These are phyloP conservation scores for Graphilbum ipis-grandicollis DNA, from an alignment of 2,329 filamentous ascomycete species.

Conservation along the genomic window DNA sequence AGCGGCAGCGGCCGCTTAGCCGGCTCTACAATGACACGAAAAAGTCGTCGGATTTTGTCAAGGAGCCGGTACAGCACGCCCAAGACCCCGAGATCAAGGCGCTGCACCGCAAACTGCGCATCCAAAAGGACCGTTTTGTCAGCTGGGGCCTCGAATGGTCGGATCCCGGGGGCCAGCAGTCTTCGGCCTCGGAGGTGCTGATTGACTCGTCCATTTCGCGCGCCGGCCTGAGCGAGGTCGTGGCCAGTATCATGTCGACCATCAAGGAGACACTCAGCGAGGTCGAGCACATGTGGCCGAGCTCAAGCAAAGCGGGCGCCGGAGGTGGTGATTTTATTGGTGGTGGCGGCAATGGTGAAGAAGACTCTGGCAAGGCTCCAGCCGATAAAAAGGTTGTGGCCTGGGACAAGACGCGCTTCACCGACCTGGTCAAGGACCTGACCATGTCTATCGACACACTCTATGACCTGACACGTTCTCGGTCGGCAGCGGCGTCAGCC, in stretches of 20 bases:
- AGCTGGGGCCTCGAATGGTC: constrained; percentile 74
- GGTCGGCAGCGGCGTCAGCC: constrained; percentile 22
- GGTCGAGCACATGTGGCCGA: constrained; percentile 54
- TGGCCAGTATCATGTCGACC: constrained; percentile 61
- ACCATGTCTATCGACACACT: constrained; percentile 66
- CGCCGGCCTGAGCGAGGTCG: constrained; percentile 58
- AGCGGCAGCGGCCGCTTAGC: constrained; percentile 45
- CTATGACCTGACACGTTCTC: constrained; percentile 56
- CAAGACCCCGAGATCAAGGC: constrained; percentile 53
- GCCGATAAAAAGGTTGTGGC: constrained; percentile 39
- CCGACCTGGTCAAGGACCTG: constrained; percentile 56
- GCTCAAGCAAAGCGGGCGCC: constrained; percentile 33
- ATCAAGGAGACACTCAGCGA: constrained; percentile 68
- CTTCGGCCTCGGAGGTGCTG: constrained; percentile 34
- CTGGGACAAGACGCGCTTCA: constrained; percentile 57
- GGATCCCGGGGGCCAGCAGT: constrained; percentile 47
- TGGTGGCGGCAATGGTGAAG: no score
- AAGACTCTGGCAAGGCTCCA: constrained; percentile 1
- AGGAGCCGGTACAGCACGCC: constrained; percentile 42
- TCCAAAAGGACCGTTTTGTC: constrained; percentile 63
- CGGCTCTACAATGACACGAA: constrained; percentile 71
- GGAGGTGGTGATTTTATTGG: no score
- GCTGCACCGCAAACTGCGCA: constrained; percentile 59
- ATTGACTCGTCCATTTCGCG: constrained; percentile 57
- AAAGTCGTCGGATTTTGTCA: constrained; percentile 57